Evolutionary conservation across 805 yeast species (phyloP).

Genomic region (Naumovozyma castellii): DNA sequence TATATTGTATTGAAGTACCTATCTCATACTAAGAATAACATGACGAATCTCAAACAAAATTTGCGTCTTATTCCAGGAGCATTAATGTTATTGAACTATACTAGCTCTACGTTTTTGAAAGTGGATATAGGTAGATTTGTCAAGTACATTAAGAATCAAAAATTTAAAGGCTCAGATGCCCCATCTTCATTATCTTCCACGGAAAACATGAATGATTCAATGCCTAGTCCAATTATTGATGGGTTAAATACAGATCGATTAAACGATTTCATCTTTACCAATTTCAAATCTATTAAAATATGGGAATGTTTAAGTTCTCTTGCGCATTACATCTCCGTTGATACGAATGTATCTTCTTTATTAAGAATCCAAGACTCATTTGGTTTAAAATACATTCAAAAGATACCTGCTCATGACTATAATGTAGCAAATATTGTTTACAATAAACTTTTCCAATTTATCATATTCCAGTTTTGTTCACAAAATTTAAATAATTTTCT

Average conservation of each 20-base stretch:
- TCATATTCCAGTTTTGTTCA: conserved; percentile 15
- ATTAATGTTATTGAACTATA: conserved; percentile 12
- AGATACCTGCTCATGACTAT: conserved; percentile 23
- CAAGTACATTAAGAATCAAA: conserved; percentile 4
- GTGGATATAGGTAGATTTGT: conserved; percentile 15
- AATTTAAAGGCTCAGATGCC: not conserved
- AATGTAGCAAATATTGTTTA: conserved; percentile 20
- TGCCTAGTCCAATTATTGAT: conserved; percentile 5
- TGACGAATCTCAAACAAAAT: conserved; percentile 4
- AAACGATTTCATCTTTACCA: conserved; percentile 18
- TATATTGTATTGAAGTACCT: conserved; percentile 12
- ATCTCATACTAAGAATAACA: too few relatives aligned
- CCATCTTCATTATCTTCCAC: too few relatives aligned
- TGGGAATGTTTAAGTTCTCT: conserved; percentile 22
- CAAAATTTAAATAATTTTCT: conserved; percentile 8
- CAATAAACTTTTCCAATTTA: conserved; percentile 20
- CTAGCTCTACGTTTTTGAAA: conserved; percentile 11
- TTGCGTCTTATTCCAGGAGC: conserved; percentile 11
- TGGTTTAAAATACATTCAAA: conserved; percentile 14
- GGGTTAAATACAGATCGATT: conserved; percentile 5
- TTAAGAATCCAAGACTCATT: conserved; percentile 17
- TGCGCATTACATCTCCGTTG: conserved; percentile 9
- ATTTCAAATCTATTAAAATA: conserved; percentile 17
- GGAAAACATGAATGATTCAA: conserved; percentile 2
- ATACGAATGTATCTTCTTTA: conserved; percentile 4